A percentile compares a stretch with the other conserved stretches of the same genome.
phyloP scores from a whole-genome alignment of 2,329 filamentous ascomycete genomes.

The Septoria linicola region DNA sequence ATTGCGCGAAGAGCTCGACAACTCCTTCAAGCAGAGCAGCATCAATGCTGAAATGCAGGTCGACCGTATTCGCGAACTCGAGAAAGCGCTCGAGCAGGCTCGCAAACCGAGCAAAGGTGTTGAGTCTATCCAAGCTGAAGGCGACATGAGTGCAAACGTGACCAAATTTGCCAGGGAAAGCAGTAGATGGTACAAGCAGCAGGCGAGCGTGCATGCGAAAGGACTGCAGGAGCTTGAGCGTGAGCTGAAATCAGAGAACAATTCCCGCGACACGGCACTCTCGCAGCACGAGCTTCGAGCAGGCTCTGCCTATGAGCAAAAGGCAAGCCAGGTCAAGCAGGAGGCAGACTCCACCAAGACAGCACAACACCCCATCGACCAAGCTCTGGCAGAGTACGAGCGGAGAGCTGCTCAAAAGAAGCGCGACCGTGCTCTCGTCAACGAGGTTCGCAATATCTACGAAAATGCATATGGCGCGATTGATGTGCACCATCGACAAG shows the following conservation, averaged over 20 bases:
- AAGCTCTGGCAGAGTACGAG: conserved; percentile 16
- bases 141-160: conserved; percentile 40
- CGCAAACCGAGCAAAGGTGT: conserved; percentile 8
- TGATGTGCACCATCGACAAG: conserved; percentile 32
- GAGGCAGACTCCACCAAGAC: neutral
- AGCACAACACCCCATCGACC: conserved; percentile 5
- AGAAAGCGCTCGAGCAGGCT: conserved; percentile 18
- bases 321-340: conserved; percentile 3
- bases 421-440: conserved; percentile 38
- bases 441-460: conserved; percentile 45
- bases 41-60: conserved; percentile 23
- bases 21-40: conserved; percentile 26
- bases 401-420: conserved; percentile 30
- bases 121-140: conserved; percentile 37
- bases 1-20: conserved; percentile 25
- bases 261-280: conserved; percentile 1
- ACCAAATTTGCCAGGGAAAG: conserved; percentile 36
- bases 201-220: conserved; percentile 18
- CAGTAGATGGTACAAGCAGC: conserved; percentile 42
- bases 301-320: conserved; percentile 9
- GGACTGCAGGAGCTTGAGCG: conserved; percentile 8
- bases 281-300: conserved; percentile 10
- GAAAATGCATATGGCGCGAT: conserved; percentile 46
- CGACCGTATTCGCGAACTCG: conserved; percentile 23
- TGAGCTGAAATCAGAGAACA: conserved; percentile 5